Conservation (phyloP, 1,284 basidiomycete genomes). For the Naganishia sp. region DNA sequence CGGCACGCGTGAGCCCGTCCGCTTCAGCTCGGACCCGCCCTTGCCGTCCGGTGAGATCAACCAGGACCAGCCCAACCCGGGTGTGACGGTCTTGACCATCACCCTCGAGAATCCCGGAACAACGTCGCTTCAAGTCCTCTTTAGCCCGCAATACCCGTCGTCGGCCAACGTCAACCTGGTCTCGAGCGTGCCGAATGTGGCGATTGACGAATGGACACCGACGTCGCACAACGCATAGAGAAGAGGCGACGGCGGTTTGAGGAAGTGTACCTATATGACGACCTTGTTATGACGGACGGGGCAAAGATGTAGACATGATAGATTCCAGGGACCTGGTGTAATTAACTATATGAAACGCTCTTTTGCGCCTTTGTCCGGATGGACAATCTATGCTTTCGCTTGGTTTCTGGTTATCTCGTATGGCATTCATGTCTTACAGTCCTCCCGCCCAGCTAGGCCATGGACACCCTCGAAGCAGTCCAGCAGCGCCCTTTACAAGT, state of each 20-base stretch:
- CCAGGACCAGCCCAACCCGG: slow-evolving; percentile 61
- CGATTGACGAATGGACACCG: slow-evolving; percentile 68
- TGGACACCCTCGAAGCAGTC: too few relatives aligned
- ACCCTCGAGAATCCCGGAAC: slow-evolving; percentile 65
- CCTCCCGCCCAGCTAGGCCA: too few relatives aligned
- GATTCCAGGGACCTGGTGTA: slow-evolving; percentile 2
- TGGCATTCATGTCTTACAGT: too few relatives aligned
- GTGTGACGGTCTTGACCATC: slow-evolving; percentile 78
- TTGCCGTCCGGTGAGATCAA: slow-evolving; percentile 58
- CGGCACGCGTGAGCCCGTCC: slow-evolving; percentile 49
- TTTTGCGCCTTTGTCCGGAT: slow-evolving; percentile 1
- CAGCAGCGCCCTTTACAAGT: background rate
- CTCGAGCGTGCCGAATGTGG: slow-evolving; percentile 64
- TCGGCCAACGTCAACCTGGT: slow-evolving; percentile 62
- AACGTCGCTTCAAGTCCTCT: slow-evolving; percentile 73
- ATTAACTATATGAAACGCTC: slow-evolving; percentile 14
- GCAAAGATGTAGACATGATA: slow-evolving; percentile 6
- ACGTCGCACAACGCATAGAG: slow-evolving; percentile 64
- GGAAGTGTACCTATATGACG: slow-evolving; percentile 8
- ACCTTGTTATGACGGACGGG: slow-evolving; percentile 12
- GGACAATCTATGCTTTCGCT: background rate
- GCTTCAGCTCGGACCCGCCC: slow-evolving; percentile 65
- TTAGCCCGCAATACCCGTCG: slow-evolving; percentile 81
- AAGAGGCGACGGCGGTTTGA: background rate
- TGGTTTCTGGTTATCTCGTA: too few relatives aligned